Conservation (phyloP, 1,284 basidiomycete species). For the Nidula niveotomentosa region DNA sequence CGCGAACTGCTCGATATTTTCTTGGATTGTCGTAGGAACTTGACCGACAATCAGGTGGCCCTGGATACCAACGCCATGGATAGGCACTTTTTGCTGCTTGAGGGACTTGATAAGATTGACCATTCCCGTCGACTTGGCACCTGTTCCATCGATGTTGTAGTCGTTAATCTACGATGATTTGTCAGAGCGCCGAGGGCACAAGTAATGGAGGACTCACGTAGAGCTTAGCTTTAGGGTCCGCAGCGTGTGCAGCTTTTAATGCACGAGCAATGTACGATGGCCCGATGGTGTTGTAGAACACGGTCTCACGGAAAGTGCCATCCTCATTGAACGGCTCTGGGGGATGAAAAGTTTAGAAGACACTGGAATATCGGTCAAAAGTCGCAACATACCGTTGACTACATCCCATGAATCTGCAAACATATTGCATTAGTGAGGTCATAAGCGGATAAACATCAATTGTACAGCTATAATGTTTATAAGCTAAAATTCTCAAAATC, state of each 20-base stretch:
- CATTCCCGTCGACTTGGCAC: constrained; percentile 52
- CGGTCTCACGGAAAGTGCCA: constrained; percentile 43
- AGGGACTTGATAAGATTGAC: constrained; percentile 48
- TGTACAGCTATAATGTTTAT: too few relatives aligned
- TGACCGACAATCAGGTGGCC: constrained; percentile 51
- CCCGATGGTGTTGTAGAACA: constrained; percentile 38
- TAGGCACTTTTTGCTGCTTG: constrained; percentile 43
- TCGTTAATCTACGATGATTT: constrained; percentile 46
- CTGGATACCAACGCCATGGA: constrained; percentile 60
- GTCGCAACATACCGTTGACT: constrained; percentile 31
- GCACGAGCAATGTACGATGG: constrained; percentile 35
- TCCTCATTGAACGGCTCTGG: constrained; percentile 59
- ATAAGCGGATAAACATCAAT: too few relatives aligned
- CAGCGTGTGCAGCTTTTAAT: constrained; percentile 36
- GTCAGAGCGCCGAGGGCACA: neutral
- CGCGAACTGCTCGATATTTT: constrained; percentile 45
- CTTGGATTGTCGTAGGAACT: constrained; percentile 42
- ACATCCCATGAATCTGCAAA: constrained; percentile 31
- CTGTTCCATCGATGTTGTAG: constrained; percentile 52
- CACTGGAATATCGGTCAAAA: constrained; percentile 15
- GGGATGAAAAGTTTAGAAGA: neutral
- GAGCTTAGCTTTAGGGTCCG: constrained; percentile 40
- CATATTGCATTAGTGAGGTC: neutral
- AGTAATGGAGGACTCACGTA: constrained; percentile 24
- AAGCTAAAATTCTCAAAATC: neutral